Evolutionary conservation across 1,284 basidiomycete genomes (phyloP).

Genomic region (Boletus semigastroideus): DNA sequence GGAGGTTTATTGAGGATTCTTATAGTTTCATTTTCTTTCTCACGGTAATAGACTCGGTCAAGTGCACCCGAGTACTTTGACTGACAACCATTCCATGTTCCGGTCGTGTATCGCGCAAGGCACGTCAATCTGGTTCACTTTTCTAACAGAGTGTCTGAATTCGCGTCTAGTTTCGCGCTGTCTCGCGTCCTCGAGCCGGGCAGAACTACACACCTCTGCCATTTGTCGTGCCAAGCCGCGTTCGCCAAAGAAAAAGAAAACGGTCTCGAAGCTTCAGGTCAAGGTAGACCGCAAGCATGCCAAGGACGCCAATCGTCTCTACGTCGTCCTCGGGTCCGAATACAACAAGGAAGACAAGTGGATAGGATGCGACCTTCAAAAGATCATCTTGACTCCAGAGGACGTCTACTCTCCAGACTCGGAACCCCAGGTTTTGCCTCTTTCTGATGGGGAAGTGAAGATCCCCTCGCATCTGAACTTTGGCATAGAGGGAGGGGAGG

Average conservation of each 20-base stretch:
- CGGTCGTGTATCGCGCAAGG: constrained; percentile 35
- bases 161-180: constrained; percentile 39
- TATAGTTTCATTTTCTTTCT: constrained; percentile 31
- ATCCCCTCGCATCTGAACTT: constrained; percentile 56
- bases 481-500: constrained; percentile 55
- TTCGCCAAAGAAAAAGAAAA: constrained; percentile 40
- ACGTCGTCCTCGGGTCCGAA: constrained; percentile 71
- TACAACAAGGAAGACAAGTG: constrained; percentile 64
- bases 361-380: constrained; percentile 61
- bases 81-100: constrained; percentile 32
- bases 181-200: constrained; percentile 44
- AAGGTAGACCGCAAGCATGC: constrained; percentile 45
- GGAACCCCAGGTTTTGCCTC: constrained; percentile 11
- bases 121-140: constrained; percentile 12
- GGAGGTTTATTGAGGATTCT: background rate
- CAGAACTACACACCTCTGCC: constrained; percentile 57
- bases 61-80: background rate
- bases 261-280: constrained; percentile 52
- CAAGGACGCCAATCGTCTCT: constrained; percentile 51
- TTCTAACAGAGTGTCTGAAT: background rate
- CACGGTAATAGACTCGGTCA: constrained; percentile 12
- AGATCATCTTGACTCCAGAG: constrained; percentile 56
- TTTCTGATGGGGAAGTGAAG: constrained; percentile 36
- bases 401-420: constrained; percentile 38
- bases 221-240: constrained; percentile 37